Evolutionary conservation across 2,329 filamentous ascomycete species (phyloP).

Genomic region (Lasiodiplodia gonubiensis): DNA sequence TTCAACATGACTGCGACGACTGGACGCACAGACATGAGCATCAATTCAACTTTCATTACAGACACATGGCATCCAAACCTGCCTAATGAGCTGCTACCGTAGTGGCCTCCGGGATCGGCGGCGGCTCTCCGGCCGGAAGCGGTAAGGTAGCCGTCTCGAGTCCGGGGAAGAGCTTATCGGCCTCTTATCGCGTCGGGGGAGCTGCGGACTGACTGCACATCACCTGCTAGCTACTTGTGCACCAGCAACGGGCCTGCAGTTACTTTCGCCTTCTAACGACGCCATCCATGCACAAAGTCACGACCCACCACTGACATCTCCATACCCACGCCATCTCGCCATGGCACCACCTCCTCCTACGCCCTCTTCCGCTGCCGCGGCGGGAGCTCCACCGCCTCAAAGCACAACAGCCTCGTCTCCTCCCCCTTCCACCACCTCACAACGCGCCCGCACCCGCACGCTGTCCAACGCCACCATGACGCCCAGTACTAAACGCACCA

Average conservation of each 20-base stretch:
- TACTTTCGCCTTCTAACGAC: not conserved
- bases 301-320: not conserved
- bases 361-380: not conserved
- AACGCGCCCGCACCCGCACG: constrained; percentile 18
- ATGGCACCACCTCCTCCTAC: constrained; percentile 14
- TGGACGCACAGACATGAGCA: not conserved
- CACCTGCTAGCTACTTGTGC: constrained; percentile 1
- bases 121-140: not conserved
- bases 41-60: not conserved
- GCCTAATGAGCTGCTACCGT: not conserved
- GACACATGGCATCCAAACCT: not conserved
- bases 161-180: constrained; percentile 15
- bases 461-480: constrained; percentile 14
- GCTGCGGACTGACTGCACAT: constrained; percentile 11
- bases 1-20: constrained; percentile 3
- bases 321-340: not conserved
- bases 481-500: constrained; percentile 16
- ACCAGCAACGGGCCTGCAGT: not conserved
- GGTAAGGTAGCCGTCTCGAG: not conserved
- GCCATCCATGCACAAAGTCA: not conserved
- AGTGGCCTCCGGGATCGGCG: constrained; percentile 10
- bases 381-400: constrained; percentile 13
- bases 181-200: not conserved
- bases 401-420: not conserved
- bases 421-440: not conserved